Base-by-base conservation (phyloP, 371 early-diverging fungal genomes). In the Capillidium heterosporum region DNA sequence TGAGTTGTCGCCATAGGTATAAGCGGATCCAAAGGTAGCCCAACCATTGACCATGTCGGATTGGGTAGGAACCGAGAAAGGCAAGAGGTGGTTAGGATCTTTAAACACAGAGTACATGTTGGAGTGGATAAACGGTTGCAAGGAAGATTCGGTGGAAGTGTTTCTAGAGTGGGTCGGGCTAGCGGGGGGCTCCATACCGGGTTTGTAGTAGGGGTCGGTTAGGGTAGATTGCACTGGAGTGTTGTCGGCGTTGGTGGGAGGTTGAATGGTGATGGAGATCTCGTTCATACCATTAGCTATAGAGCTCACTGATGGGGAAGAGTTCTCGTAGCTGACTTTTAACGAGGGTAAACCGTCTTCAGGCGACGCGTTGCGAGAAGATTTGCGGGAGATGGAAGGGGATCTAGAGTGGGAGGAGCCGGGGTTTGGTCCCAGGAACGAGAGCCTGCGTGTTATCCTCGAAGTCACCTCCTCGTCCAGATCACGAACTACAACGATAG, bases 31-130 rank as follows among this genome's bases (percentile, higher is more conserved):
- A 8, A 31, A 49, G 24, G 28, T 31, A 19, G 11, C 57, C 44
- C 49, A 59, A 40, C 68, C 69, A 39, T 65, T 57, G 21, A 32
- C 40, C 59, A 61, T 61, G n/a, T 60, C 66, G 32, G 61, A 51
- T 31, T 63, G 61, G n/a, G 61, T 63, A 24, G 75, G 77, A 1
- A 77, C 63, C 13, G 73, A 70, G 53, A 77, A 75, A 10, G 77
- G 72, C 23, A 81, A 57, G 64, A 76, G 64, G 56, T 72, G 67
- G 31, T 64, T 70, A 17, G 76, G 59, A 59, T 74, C 72, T 35
- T 66, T 69, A 31, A 67, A 29, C 43, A 40, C 23, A 49, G 61
- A 47, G 42, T 35, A 39, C 35, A 43, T 0, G 57, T 52, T 31
- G 47, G 40, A 15, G 49, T 28, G 41, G 39, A 58, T 15, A 55